phyloP scores from a whole-genome alignment of 805 yeast genomes.

The Cyberlindnera euphorbiiphila region DNA sequence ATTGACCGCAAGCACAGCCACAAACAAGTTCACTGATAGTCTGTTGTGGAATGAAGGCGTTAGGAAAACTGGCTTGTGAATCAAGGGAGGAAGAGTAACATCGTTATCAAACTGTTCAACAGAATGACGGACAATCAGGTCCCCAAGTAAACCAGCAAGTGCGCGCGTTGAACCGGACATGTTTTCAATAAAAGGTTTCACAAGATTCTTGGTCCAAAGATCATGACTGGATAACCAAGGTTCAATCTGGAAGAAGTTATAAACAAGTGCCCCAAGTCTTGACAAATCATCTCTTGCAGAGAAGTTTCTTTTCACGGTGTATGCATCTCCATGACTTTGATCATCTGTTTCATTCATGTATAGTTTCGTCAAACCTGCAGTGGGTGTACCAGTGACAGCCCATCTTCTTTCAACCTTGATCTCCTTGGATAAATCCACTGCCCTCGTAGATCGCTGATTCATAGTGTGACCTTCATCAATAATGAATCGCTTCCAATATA shows the following conservation, averaged over 20 bases:
- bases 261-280: conserved; percentile 49
- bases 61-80: conserved; percentile 55
- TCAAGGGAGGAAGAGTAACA: conserved; percentile 52
- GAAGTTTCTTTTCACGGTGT: conserved; percentile 46
- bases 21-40: conserved; percentile 58
- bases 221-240: conserved; percentile 50
- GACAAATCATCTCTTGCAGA: conserved; percentile 49
- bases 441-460: conserved; percentile 47
- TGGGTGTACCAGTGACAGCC: conserved; percentile 77
- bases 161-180: conserved; percentile 39
- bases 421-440: conserved; percentile 44
- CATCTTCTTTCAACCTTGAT: conserved; percentile 59
- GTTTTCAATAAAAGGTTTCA: conserved; percentile 44
- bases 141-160: conserved; percentile 39
- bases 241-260: conserved; percentile 52
- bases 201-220: conserved; percentile 43
- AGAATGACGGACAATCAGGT: conserved; percentile 54
- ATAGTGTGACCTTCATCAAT: conserved; percentile 76
- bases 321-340: conserved; percentile 24
- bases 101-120: conserved; percentile 52
- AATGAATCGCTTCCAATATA: conserved; percentile 66
- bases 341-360: conserved; percentile 35
- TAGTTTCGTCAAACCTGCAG: conserved; percentile 60
- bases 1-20: conserved; percentile 65
- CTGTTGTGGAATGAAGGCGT: conserved; percentile 61